Conservation (phyloP, 1,284 basidiomycete genomes). For the Fomitopsis betulina region DNA sequence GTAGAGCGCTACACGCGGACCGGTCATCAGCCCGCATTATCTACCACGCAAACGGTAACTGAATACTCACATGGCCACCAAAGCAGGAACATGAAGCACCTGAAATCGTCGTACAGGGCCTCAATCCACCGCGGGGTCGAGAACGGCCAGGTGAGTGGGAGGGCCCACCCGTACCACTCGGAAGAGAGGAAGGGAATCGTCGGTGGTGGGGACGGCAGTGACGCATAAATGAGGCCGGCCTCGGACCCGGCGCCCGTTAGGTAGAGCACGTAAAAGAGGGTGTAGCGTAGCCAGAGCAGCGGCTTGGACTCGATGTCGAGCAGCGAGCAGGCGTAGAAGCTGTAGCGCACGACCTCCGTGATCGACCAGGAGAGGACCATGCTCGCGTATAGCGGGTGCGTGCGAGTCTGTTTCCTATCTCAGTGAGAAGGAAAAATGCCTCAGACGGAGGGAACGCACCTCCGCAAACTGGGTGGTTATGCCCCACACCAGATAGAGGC, state of each 20-base stretch:
- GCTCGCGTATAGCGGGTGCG: slow-evolving; percentile 79
- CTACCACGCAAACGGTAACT: not conserved
- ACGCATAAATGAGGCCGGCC: slow-evolving; percentile 79
- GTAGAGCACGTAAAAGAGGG: slow-evolving; percentile 91
- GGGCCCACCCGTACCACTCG: slow-evolving; percentile 8
- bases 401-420: slow-evolving; percentile 47
- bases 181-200: slow-evolving; percentile 11
- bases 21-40: slow-evolving; percentile 4
- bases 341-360: slow-evolving; percentile 91
- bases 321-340: slow-evolving; percentile 81
- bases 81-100: slow-evolving; percentile 64
- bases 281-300: slow-evolving; percentile 77
- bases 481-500: slow-evolving; percentile 88
- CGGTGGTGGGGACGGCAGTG: slow-evolving; percentile 43
- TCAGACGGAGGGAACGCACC: slow-evolving; percentile 33
- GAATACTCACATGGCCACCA: slow-evolving; percentile 85
- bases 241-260: slow-evolving; percentile 90
- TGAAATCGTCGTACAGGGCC: slow-evolving; percentile 48
- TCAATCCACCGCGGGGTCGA: slow-evolving; percentile 3
- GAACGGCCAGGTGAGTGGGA: slow-evolving; percentile 11
- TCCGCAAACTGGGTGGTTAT: slow-evolving; percentile 59
- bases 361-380: slow-evolving; percentile 95
- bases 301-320: slow-evolving; percentile 43
- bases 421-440: not conserved
- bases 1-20: slow-evolving; percentile 60